phyloP scores from a whole-genome alignment of 2,329 filamentous ascomycete species.

The Talaromyces funiculosus region DNA sequence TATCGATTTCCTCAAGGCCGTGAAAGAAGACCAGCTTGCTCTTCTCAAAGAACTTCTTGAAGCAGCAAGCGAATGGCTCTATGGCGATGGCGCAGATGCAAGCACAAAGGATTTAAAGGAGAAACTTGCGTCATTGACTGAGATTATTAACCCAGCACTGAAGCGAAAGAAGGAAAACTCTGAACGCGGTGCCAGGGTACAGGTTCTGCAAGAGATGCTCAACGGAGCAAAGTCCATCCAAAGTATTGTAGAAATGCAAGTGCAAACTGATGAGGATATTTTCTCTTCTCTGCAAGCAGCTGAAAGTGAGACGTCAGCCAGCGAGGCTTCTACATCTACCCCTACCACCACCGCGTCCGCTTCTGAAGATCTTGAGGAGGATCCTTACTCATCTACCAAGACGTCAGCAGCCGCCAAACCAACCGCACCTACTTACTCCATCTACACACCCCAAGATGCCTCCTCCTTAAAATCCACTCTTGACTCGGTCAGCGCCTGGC shows the following conservation, averaged over 20 bases:
- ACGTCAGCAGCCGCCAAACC: conserved; percentile 28
- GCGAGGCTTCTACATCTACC: conserved; percentile 43
- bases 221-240: conserved; percentile 66
- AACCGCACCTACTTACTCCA: conserved; percentile 52
- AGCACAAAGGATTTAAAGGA: conserved; percentile 67
- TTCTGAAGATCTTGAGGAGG: conserved; percentile 64
- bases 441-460: conserved; percentile 71
- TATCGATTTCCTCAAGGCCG: conserved; percentile 64
- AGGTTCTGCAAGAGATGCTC: conserved; percentile 63
- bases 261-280: conserved; percentile 63
- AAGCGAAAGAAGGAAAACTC: conserved; percentile 66
- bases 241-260: conserved; percentile 62
- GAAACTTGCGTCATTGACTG: conserved; percentile 70
- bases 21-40: conserved; percentile 62
- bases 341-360: conserved; percentile 39
- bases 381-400: conserved; percentile 48
- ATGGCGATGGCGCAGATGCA: conserved; percentile 75
- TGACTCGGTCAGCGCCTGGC: conserved; percentile 63
- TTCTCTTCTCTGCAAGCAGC: conserved; percentile 50
- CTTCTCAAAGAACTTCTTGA: conserved; percentile 63
- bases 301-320: conserved; percentile 27
- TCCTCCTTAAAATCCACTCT: conserved; percentile 57
- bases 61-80: conserved; percentile 80
- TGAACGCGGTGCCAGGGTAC: conserved; percentile 65
- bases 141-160: conserved; percentile 71